Evolutionary conservation across 495 filamentous ascomycete genomes (phyloP), one percentile per base, ranked within the genome.

Genomic region (Delitschia confertaspora): DNA sequence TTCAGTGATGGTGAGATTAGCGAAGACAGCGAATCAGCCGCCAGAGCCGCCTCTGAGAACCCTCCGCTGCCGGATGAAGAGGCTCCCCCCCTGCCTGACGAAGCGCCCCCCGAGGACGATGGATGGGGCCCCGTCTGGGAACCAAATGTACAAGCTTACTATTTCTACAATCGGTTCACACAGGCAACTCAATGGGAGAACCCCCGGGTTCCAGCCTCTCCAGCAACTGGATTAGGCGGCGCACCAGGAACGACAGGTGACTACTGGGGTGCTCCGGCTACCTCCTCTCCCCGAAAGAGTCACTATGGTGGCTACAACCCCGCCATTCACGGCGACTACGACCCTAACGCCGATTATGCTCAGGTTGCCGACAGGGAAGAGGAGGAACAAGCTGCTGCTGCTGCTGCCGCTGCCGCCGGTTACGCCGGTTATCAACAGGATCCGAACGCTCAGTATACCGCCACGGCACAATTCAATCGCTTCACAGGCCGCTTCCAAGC

Each of bases 261-360:
- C 24, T 44, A 23, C 18, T n/a, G n/a, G n/a, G 47, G 39, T 16
- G 42, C 49, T 32, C 49, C 49, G 7, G 44, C 33, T 25, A 40
- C 45, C 20, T 42, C 45, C 6, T 47, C 50, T 25, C 41, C 45
- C 6, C 40, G 45, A 10, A 31, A 22, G 18, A 26, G 33, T 50
- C 57, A 29, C 51, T 19, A 32, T 46, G 81, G 80, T 17, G 85
- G 88, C 45, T 98, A 98, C 68, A 91, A 95, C 56, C 91, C 91
- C 2, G 83, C 86, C 18, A 89, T 98, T 34, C 91, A 98, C 60
- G 91, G 91, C 46, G 80, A 83, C 64, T 98, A 95, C 67, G 89
- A 98, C 56, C 88, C 88, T 13, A 89, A 76, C 24, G 91, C 91
- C 4, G 79, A 84, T 60, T 98, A 98, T 61, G 91, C 91, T 10